Conservation (phyloP, 345 rosid genomes). For the Corymbia maculata region DNA sequence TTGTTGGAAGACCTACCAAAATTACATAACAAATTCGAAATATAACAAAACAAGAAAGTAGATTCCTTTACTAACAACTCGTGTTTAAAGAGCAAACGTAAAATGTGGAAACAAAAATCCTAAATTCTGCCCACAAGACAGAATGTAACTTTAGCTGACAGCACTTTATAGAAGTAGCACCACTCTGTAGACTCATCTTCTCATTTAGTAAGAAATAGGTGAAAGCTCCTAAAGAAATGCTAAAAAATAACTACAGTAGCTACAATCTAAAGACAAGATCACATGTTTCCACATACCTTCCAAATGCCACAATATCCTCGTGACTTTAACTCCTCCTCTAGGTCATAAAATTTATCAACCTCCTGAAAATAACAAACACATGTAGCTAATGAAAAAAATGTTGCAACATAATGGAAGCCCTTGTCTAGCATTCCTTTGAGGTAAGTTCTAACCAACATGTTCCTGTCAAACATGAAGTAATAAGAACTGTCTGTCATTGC, state of each 20-base stretch:
- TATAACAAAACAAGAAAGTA: neutral
- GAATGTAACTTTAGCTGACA: neutral
- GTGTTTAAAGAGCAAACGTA: neutral
- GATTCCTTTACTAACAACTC: neutral
- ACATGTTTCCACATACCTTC: slow-evolving; percentile 40
- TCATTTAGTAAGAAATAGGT: neutral
- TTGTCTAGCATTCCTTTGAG: neutral
- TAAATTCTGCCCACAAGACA: neutral
- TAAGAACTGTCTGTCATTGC: neutral
- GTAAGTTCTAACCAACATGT: neutral
- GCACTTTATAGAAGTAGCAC: neutral
- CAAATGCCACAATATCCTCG: slow-evolving; percentile 76
- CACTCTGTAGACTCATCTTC: neutral
- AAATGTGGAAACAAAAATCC: neutral
- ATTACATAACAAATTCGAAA: neutral
- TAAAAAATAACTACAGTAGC: neutral
- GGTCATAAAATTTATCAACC: slow-evolving; percentile 81
- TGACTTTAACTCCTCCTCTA: slow-evolving; percentile 54
- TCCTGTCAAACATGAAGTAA: neutral
- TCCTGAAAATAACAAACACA: slow-evolving; percentile 37
- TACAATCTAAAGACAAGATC: neutral
- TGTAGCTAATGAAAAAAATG: neutral
- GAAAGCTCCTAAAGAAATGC: neutral
- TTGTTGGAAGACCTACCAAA: neutral
- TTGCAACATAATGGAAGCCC: neutral